Conservation (phyloP, 2,329 filamentous ascomycete genomes). For the Alternaria triticina region DNA sequence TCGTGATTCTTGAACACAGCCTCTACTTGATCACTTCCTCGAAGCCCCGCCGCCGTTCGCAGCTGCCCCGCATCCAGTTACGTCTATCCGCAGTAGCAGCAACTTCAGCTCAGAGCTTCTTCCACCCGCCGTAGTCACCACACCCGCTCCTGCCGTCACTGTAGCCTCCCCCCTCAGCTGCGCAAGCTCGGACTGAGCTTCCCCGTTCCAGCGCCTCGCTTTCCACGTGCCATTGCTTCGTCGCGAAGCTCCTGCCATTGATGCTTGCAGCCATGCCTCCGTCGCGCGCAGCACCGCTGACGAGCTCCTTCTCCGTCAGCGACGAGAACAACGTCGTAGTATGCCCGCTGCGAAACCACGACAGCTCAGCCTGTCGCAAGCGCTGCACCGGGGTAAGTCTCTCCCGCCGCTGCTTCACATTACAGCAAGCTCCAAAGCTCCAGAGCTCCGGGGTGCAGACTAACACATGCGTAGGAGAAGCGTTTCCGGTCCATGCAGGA, state of each 20-base stretch:
- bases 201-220: not conserved
- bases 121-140: constrained; percentile 6
- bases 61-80: constrained; percentile 17
- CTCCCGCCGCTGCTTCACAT: constrained; percentile 12
- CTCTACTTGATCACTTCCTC: constrained; percentile 7
- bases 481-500: constrained; percentile 99
- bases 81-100: constrained; percentile 15
- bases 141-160: not conserved
- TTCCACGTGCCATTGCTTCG: constrained; percentile 10
- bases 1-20: constrained; percentile 4
- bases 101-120: constrained; percentile 12
- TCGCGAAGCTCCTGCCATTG: constrained; percentile 28
- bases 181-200: constrained; percentile 8
- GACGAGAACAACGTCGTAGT: constrained; percentile 96
- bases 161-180: constrained; percentile 2
- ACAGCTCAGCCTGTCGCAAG: constrained; percentile 96
- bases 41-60: constrained; percentile 10
- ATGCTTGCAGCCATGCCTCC: constrained; percentile 77
- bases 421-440: constrained; percentile 9
- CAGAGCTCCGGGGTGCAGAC: constrained; percentile 9
- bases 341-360: constrained; percentile 93
- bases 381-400: constrained; percentile 94
- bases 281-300: constrained; percentile 76
- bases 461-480: constrained; percentile 72
- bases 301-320: constrained; percentile 88